phyloP scores from a whole-genome alignment of 73 alveolate genomes.

The Breviolum minutum region DNA sequence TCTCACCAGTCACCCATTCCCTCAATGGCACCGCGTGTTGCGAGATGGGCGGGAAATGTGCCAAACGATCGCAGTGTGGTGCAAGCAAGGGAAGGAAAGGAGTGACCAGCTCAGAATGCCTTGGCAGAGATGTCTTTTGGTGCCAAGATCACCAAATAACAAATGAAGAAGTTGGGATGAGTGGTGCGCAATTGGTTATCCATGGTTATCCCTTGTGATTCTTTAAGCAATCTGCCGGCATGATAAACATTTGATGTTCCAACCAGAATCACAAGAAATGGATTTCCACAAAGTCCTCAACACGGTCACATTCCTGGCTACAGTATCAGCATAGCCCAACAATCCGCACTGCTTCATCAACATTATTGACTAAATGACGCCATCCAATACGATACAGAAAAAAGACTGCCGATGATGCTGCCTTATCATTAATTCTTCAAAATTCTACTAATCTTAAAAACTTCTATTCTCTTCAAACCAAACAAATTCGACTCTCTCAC shows the following conservation, averaged over 20 bases:
- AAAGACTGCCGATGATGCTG: no score
- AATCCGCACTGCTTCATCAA: no score
- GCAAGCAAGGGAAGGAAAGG: constrained; percentile 33
- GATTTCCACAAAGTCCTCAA: no score
- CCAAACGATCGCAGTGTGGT: constrained; percentile 26
- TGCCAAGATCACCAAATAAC: background rate
- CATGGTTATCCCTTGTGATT: background rate
- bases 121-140: background rate
- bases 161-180: background rate
- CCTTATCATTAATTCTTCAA: no score
- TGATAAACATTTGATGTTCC: background rate
- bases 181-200: background rate
- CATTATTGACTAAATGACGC: no score
- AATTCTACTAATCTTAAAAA: no score
- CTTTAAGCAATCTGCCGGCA: no score
- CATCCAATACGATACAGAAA: no score
- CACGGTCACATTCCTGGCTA: no score
- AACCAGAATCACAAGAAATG: background rate
- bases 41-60: constrained; percentile 7
- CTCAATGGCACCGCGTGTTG: constrained; percentile 29
- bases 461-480: no score
- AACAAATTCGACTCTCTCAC: no score
- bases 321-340: no score
- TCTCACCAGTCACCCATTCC: background rate
- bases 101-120: constrained; percentile 37